These are phyloP conservation scores for Phytopythium cucurbitacearum DNA, from an alignment of 352 stramenopile species.

Conservation along the genomic window DNA sequence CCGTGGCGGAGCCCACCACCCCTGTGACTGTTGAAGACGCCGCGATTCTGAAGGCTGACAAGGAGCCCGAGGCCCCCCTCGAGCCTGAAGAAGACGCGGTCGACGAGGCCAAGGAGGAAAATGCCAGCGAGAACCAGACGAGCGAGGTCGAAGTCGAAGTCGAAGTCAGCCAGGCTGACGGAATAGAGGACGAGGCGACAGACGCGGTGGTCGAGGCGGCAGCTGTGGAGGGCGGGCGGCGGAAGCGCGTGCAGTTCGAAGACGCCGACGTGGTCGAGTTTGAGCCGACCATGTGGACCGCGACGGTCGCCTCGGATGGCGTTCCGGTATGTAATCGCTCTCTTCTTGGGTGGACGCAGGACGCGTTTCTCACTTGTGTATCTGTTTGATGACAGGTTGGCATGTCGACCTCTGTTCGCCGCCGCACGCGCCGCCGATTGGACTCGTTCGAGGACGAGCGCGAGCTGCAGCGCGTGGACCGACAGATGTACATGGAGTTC, in stretches of 20 bases:
- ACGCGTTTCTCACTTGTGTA: conserved; percentile 4
- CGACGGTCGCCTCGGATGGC: conserved; percentile 68
- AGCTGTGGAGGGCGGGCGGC: conserved; percentile 10
- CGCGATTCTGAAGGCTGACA: conserved; percentile 12
- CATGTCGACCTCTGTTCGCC: conserved; percentile 61
- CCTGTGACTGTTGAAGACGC: conserved; percentile 5
- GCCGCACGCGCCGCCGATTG: conserved; percentile 53
- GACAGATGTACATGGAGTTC: conserved; percentile 80
- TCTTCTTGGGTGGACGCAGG: background rate
- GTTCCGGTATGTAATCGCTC: conserved; percentile 42
- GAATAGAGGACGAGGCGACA: conserved; percentile 5
- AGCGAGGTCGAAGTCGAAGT: conserved; percentile 3
- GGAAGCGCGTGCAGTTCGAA: conserved; percentile 55
- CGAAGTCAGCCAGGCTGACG: conserved; percentile 5
- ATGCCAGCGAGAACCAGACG: conserved; percentile 9
- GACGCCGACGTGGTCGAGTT: conserved; percentile 73
- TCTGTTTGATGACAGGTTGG: conserved; percentile 33
- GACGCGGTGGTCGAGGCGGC: conserved; percentile 1
- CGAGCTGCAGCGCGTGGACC: conserved; percentile 42
- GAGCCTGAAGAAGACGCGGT: conserved; percentile 11
- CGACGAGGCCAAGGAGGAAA: conserved; percentile 16
- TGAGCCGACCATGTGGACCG: conserved; percentile 79
- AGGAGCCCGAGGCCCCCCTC: conserved; percentile 1
- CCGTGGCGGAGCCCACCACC: background rate
- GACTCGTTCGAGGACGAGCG: conserved; percentile 70